Conservation (phyloP, 2,329 filamentous ascomycete species). For the Aureobasidium namibiae region DNA sequence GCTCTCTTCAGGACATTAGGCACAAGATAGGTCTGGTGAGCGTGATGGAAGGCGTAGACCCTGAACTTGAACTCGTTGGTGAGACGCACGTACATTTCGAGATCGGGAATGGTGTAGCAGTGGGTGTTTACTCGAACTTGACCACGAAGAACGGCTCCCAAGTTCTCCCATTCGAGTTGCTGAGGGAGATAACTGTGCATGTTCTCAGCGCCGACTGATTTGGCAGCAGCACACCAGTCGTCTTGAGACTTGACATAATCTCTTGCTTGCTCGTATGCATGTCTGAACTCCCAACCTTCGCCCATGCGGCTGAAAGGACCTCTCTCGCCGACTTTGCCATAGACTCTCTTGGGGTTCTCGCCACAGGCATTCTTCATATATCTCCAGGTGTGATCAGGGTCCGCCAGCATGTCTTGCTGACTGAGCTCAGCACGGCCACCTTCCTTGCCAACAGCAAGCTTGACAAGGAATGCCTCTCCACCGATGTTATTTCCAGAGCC, state of each 20-base stretch:
- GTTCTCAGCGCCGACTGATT: slow-evolving; percentile 40
- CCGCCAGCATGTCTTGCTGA: slow-evolving; percentile 55
- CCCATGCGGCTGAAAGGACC: slow-evolving; percentile 56
- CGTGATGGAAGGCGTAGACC: slow-evolving; percentile 56
- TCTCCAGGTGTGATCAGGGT: slow-evolving; percentile 56
- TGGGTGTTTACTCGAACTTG: slow-evolving; percentile 64
- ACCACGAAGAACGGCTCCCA: slow-evolving; percentile 55
- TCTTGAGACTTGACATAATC: slow-evolving; percentile 52
- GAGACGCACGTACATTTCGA: slow-evolving; percentile 62
- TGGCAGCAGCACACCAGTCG: slow-evolving; percentile 58
- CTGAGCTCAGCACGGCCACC: slow-evolving; percentile 57
- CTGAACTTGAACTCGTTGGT: slow-evolving; percentile 64
- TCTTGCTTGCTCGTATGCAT: slow-evolving; percentile 57
- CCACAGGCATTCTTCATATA: slow-evolving; percentile 74
- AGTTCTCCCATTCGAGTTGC: slow-evolving; percentile 55
- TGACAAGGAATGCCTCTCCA: slow-evolving; percentile 61
- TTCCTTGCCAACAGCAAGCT: slow-evolving; percentile 53
- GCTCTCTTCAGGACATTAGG: slow-evolving; percentile 47
- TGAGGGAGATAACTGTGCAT: slow-evolving; percentile 53
- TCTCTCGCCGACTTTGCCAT: slow-evolving; percentile 46
- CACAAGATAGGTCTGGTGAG: slow-evolving; percentile 57
- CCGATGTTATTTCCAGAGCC: slow-evolving; percentile 67
- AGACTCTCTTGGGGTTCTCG: slow-evolving; percentile 58
- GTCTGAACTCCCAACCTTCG: slow-evolving; percentile 61
- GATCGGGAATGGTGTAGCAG: slow-evolving; percentile 61